phyloP scores from a whole-genome alignment of 208 protist species.

The Acanthamoeba castellanii region DNA sequence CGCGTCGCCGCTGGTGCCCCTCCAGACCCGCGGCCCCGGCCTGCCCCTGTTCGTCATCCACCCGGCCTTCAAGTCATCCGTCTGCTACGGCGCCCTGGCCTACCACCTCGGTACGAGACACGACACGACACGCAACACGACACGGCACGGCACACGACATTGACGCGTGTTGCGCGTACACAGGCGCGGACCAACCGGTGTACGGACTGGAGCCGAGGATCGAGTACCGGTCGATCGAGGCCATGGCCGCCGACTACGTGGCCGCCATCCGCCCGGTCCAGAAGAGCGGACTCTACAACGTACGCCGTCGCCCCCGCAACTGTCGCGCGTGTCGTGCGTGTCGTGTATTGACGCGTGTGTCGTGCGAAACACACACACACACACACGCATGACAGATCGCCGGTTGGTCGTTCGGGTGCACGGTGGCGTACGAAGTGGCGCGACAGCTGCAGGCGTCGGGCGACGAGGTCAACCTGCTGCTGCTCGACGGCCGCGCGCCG shows the following conservation, averaged over 20 bases:
- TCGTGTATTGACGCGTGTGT: no score
- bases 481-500: conserved; percentile 62
- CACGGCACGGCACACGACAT: no score
- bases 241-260: conserved; percentile 63
- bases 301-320: neutral
- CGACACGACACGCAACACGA: no score
- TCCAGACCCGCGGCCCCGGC: neutral
- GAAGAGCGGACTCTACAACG: neutral
- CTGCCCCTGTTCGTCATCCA: conserved; percentile 51
- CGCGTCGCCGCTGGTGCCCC: conserved; percentile 24
- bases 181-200: neutral
- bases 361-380: neutral
- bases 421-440: conserved; percentile 56
- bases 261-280: conserved; percentile 25
- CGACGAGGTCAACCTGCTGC: conserved; percentile 40
- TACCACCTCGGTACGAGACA: conserved; percentile 43
- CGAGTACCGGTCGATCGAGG: conserved; percentile 58
- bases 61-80: conserved; percentile 60
- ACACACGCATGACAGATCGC: neutral
- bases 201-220: neutral
- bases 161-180: neutral
- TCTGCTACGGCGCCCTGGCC: conserved; percentile 57
- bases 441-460: conserved; percentile 23
- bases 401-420: conserved; percentile 65
- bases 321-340: no score